Evolutionary conservation across 257 asterid species (phyloP), one percentile per base, ranked within the genome.

Genomic region (Striga asiatica): DNA sequence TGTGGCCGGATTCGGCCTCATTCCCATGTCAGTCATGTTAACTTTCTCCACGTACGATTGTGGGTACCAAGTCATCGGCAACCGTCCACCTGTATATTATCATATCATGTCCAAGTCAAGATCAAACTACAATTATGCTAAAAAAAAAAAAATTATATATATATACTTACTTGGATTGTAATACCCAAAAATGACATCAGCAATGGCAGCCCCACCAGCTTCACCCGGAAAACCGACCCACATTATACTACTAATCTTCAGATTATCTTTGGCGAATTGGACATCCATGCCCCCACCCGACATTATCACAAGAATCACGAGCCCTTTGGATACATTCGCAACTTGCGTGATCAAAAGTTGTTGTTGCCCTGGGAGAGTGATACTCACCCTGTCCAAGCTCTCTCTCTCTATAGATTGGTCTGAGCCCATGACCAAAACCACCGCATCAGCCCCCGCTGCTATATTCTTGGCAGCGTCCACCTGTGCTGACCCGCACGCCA

Each of bases 151-250:
- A n/a, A n/a, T n/a, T n/a, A n/a, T n/a, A n/a, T n/a, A n/a, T n/a
- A 24, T 42, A 18, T 17, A 41, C 82, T 71, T 63, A 89, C 98
- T 71, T 23, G 98, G 96, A 66, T 87, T 91, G 56, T 75, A 64
- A 31, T 43, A 47, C 4, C 98, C 95, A 21, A 91, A 87, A 0
- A 84, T 46, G 1, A 84, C 79, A 31, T 91, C 92, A 0, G 96
- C 86, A 19, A 87, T 56, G 1, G 96, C 98, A 14, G 81, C 92
- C 22, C 96, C 96, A 20, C 96, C 98, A 9, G 91, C 94, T 67
- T 91, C 94, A 1, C 98, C 98, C 0, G 98, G 98, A 68, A 75
- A 91, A 2, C 95, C 98, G 58, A 76, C 93, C 95, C 98, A 91
- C 10, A 91, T 50, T 22, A 87, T 87, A 84, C 95, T 86, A 0